Base-by-base conservation (phyloP, 2,329 filamentous ascomycete genomes). In the Talaromyces albobiverticillius region DNA sequence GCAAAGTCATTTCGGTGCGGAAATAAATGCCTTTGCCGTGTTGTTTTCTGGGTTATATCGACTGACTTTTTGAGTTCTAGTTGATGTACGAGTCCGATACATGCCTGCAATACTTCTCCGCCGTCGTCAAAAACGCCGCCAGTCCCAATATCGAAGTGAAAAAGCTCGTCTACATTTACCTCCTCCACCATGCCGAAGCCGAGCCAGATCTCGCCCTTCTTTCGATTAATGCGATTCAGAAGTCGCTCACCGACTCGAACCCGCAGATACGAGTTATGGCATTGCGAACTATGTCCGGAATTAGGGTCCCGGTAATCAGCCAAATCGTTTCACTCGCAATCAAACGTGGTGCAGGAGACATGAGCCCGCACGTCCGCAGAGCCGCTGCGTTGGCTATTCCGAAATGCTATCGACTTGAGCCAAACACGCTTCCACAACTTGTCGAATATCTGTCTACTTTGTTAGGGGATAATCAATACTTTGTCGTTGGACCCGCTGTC, bases 221-320 rank as follows among this genome's bases (percentile, higher is more conserved):
- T 42, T 96, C 92, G 56, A 96, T 99, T 81, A 99, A 99, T 74
- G 95, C 94, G 6, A 97, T 99, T 63, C 94, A 99, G 69, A 97
- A 96, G 74, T 96, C 93, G 9, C 83, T 99, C 55, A 95, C 91
- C 22, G 94, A 99, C 72, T 80, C 86, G 55, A 96, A 92, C 69
- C 90, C 94, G 1, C 89, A 95, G 67, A 85, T 96, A 18, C 87
- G 94, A 61, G 90, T 93, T 20, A 86, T 99, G 65, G 94, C 94
- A 0, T 80, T 99, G 58, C 90, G 92, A 59, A 96, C 94, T 60
- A 99, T 99, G 93, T 95, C 92, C 0, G 91, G 90, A 11, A 97
- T 99, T 59, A 83, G 89, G n/a, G 93, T 99, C 1, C 93, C 94
- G 0, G 92, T 96, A 49, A 99, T 99, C 72, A 95, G 90, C 64